Evolutionary conservation across 345 rosid genomes (phyloP), one percentile per base, ranked within the genome.

Genomic region (Lepidium aucheri): DNA sequence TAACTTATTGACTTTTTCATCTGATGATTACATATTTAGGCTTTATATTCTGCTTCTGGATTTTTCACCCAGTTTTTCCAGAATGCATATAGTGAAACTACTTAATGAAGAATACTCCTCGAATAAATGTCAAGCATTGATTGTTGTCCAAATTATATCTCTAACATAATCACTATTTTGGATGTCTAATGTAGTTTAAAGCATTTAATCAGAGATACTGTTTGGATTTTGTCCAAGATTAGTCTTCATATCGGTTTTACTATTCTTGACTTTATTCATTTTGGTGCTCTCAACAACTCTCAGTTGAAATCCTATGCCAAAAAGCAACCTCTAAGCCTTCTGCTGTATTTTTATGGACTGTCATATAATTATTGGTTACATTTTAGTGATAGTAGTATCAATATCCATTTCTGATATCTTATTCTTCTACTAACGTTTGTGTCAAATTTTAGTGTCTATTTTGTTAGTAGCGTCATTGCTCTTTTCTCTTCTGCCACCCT

Each of bases 1-100:
- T 91, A 68, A 81, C 80, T 20, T 74, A 53, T 72, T 76, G 60
- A 69, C 52, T 65, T 42, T 17, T 55, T 57, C 53, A 34, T 63
- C 35, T 38, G 35, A 22, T 14, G 17, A 20, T 64, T 72, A 65
- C 38, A 54, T 24, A 65, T 38, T 30, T 10, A 46, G 8, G 30
- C 52, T 20, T 22, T 66, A 40, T 42, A 13, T 34, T 3, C 46
- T 15, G 39, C 57, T 57, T 26, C 47, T 28, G 10, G 16, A 50
- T 6, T 20, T 20, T 55, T 34, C 53, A 44, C 55, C 28, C 43
- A 43, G 10, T 2, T 17, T 44, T 54, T 33, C n/a, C 26, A 2
- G 26, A 44, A 14, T 34, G 43, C 35, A 32, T 42, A 10, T 53
- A 9, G 28, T 50, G 18, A 14, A 33, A 13, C 40, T 52, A 56